phyloP scores from a whole-genome alignment of 2,329 filamentous ascomycete genomes.

The Fusarium xylarioides region DNA sequence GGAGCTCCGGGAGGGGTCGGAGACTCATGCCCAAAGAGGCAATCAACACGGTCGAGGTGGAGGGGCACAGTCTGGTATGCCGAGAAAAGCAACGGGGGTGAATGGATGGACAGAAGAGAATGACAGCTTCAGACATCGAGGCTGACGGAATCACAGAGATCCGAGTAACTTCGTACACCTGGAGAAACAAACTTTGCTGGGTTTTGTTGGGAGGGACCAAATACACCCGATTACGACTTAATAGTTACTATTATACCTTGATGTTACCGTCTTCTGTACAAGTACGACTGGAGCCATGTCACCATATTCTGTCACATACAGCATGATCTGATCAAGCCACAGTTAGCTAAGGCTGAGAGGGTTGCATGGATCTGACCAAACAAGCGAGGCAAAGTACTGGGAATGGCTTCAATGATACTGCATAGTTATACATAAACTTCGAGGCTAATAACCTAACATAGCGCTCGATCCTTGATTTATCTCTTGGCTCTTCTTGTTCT shows the following conservation, averaged over 20 bases:
- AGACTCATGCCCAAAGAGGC: slow-evolving; percentile 21
- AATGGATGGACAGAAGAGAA: not conserved
- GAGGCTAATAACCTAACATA: slow-evolving; percentile 1
- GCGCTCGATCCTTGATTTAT: slow-evolving; percentile 22
- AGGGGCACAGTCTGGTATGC: slow-evolving; percentile 5
- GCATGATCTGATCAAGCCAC: slow-evolving; percentile 14
- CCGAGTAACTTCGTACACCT: not conserved
- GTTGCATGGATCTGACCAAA: slow-evolving; percentile 6
- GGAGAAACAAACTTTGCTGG: not conserved
- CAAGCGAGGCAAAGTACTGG: not conserved
- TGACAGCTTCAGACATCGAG: slow-evolving; percentile 6
- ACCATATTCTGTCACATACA: not conserved
- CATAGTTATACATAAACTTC: slow-evolving; percentile 27
- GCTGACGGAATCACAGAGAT: slow-evolving; percentile 17
- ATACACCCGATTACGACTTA: not conserved
- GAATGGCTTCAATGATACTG: slow-evolving; percentile 1
- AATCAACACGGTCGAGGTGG: slow-evolving; percentile 9
- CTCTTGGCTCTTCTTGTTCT: slow-evolving; percentile 1
- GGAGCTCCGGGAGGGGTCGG: slow-evolving; percentile 21
- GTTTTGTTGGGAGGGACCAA: not conserved
- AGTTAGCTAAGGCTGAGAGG: not conserved
- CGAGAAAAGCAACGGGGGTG: not conserved
- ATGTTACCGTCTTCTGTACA: slow-evolving; percentile 6
- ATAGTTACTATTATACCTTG: slow-evolving; percentile 3
- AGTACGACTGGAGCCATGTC: slow-evolving; percentile 2